Evolutionary conservation across 768 basidiomycete genomes (phyloP).

Genomic region (Termitomyces sp.): DNA sequence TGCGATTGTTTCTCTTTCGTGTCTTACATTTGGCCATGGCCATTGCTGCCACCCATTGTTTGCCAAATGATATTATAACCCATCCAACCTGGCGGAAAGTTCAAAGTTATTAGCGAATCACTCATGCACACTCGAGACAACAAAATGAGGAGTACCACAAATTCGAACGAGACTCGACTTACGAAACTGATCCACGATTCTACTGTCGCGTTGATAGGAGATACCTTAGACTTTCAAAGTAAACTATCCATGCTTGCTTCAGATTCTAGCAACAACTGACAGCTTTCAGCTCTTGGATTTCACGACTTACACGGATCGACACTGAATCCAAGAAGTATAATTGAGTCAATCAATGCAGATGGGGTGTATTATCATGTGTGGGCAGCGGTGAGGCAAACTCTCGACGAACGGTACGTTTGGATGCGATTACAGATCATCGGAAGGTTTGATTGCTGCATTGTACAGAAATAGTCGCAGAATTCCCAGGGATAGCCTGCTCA

Average conservation of each 20-base stretch:
- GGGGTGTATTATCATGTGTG: constrained; percentile 27
- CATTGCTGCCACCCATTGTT: constrained; percentile 5
- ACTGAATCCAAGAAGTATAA: constrained; percentile 17
- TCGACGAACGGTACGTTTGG: constrained; percentile 18
- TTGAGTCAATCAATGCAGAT: constrained; percentile 12
- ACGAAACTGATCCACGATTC: constrained; percentile 14
- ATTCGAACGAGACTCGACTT: constrained; percentile 1
- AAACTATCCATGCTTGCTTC: constrained; percentile 13
- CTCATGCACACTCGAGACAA: background rate
- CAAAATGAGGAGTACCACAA: background rate
- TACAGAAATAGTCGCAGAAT: constrained; percentile 12
- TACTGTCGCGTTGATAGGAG: constrained; percentile 35
- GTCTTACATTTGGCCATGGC: background rate
- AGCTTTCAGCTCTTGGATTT: constrained; percentile 16
- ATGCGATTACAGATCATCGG: background rate
- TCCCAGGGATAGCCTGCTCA: constrained; percentile 6
- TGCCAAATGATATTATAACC: background rate
- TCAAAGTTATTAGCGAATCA: background rate
- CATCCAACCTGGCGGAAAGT: background rate
- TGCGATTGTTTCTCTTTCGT: background rate
- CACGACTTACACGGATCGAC: constrained; percentile 26
- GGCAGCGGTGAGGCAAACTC: constrained; percentile 26
- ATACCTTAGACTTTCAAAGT: constrained; percentile 44
- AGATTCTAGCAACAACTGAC: background rate
- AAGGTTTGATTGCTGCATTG: background rate